Evolutionary conservation across 257 asterid species (phyloP).

Genomic region (Nyctanthes arbortristis): DNA sequence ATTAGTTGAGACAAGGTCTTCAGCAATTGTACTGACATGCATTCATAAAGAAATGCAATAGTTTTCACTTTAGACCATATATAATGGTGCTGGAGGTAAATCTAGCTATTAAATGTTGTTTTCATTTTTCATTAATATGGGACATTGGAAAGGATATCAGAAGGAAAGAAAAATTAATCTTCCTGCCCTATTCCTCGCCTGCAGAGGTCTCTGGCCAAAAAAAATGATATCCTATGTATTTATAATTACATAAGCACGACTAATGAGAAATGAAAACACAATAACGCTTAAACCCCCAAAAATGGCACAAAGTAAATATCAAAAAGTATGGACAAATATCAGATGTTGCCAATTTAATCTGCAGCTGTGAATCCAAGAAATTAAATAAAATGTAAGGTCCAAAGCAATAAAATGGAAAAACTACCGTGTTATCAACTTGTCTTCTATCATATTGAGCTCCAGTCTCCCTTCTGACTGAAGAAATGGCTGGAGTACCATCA

Average conservation of each 20-base stretch:
- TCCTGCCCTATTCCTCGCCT: background rate
- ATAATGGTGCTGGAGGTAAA: background rate
- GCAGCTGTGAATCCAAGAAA: background rate
- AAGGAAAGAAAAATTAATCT: background rate
- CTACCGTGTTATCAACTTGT: slow-evolving; percentile 58
- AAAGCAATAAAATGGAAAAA: slow-evolving; percentile 21
- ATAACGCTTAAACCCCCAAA: background rate
- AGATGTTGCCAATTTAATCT: background rate
- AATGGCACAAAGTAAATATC: background rate
- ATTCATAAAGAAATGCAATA: background rate
- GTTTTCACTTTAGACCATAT: background rate
- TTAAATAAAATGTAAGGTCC: background rate
- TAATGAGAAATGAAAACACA: background rate
- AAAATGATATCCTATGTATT: background rate
- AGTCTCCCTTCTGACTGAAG: slow-evolving; percentile 33
- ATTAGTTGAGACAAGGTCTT: background rate
- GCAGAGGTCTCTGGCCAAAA: background rate
- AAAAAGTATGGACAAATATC: background rate
- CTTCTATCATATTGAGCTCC: slow-evolving; percentile 33
- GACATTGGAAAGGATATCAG: background rate
- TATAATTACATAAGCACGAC: background rate
- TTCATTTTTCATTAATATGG: background rate
- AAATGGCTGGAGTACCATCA: slow-evolving; percentile 29
- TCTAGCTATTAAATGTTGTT: background rate
- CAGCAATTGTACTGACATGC: background rate